Percentiles rank a stretch among this genome's conserved stretches.
phyloP scores from a whole-genome alignment of 805 yeast species.

The Candida hungchunana region DNA sequence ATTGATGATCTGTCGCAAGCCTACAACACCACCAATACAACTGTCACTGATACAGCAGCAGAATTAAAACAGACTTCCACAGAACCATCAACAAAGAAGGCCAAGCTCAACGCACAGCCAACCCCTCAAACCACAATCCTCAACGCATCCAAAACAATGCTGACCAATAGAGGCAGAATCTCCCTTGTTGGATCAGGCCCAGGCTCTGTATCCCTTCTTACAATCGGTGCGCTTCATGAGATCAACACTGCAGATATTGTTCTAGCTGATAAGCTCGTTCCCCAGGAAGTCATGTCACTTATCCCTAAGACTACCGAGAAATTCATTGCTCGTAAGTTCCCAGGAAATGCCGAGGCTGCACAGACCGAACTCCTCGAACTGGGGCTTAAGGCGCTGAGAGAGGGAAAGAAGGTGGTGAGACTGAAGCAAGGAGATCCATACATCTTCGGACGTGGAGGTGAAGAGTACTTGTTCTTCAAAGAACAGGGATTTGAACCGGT shows the following conservation, averaged over 20 bases:
- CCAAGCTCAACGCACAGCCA: neutral
- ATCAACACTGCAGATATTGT: constrained; percentile 80
- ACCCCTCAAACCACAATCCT: constrained; percentile 22
- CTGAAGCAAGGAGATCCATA: constrained; percentile 97
- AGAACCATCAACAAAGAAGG: neutral
- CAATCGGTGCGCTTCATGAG: constrained; percentile 79
- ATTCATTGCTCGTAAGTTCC: constrained; percentile 89
- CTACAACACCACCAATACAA: constrained; percentile 22
- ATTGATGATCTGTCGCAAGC: constrained; percentile 51
- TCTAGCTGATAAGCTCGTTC: constrained; percentile 89
- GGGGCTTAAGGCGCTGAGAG: constrained; percentile 59
- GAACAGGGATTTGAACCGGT: constrained; percentile 63
- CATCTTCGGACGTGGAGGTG: constrained; percentile 95
- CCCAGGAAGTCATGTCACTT: constrained; percentile 76
- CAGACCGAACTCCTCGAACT: constrained; percentile 76
- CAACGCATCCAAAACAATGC: neutral
- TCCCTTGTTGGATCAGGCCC: constrained; percentile 95
- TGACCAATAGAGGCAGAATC: constrained; percentile 45
- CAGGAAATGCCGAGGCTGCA: constrained; percentile 94
- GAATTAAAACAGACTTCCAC: neutral
- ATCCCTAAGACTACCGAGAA: constrained; percentile 74
- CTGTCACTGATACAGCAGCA: neutral
- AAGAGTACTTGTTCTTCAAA: constrained; percentile 70
- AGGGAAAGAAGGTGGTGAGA: constrained; percentile 78
- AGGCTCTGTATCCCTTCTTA: constrained; percentile 76